These are phyloP conservation scores for Emericellopsis cladophorae DNA, from an alignment of 2,329 filamentous ascomycete species.

Conservation along the genomic window DNA sequence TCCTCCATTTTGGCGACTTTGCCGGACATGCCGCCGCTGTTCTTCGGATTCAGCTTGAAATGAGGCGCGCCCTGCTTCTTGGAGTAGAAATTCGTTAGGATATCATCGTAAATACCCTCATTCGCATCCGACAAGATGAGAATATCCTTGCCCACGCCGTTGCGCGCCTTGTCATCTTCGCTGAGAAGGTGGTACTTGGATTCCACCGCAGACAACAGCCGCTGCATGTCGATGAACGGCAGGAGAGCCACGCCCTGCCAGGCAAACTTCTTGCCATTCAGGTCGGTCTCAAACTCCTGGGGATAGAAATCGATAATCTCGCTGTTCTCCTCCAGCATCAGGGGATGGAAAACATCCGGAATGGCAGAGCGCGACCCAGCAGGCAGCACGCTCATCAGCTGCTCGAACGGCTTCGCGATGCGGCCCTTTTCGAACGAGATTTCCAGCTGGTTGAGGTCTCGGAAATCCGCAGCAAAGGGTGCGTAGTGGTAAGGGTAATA, in stretches of 20 bases:
- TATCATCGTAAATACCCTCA: conserved; percentile 66
- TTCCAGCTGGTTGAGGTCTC: conserved; percentile 65
- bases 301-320: conserved; percentile 97
- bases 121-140: conserved; percentile 77
- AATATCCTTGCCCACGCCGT: conserved; percentile 67
- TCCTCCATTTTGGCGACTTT: conserved; percentile 68
- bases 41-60: conserved; percentile 60
- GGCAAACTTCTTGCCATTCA: conserved; percentile 96
- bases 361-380: conserved; percentile 87
- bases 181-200: conserved; percentile 71
- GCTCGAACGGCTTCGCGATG: conserved; percentile 86
- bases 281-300: conserved; percentile 79
- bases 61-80: conserved; percentile 62
- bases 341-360: conserved; percentile 72
- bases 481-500: conserved; percentile 98
- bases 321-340: conserved; percentile 82
- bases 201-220: conserved; percentile 69
- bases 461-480: conserved; percentile 92
- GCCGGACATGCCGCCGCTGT: conserved; percentile 69
- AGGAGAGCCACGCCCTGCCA: conserved; percentile 94
- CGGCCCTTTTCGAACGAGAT: conserved; percentile 73
- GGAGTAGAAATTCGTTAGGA: conserved; percentile 78
- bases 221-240: conserved; percentile 90
- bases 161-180: conserved; percentile 65
- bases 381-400: conserved; percentile 94